Percentiles rank a stretch among this genome's conserved stretches.
Conservation (phyloP, 192 early-diverging fungal species). For the Podila epigama region DNA sequence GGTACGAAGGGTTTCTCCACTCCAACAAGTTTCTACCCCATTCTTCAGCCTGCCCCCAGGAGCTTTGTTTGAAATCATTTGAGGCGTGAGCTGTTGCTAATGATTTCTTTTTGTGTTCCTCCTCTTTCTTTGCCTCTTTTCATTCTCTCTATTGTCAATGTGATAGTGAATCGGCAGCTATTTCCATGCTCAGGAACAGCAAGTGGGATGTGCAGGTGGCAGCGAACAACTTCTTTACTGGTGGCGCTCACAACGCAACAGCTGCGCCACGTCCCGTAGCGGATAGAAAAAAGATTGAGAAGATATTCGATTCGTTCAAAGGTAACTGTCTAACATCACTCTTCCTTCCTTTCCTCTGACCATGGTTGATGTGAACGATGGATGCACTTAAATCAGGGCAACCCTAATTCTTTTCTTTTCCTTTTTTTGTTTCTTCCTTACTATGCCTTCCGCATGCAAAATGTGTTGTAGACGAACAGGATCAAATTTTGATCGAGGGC, state of each 20-base stretch:
- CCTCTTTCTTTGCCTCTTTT: constrained; percentile 7
- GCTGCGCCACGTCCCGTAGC: constrained; percentile 12
- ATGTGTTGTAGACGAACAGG: constrained; percentile 63
- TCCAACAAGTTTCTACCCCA: too few relatives aligned
- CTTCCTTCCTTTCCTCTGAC: neutral
- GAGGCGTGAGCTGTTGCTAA: too few relatives aligned
- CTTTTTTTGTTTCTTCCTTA: neutral
- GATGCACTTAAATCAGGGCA: too few relatives aligned
- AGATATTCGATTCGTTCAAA: constrained; percentile 78
- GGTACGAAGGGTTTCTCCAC: neutral
- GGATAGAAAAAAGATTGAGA: constrained; percentile 53
- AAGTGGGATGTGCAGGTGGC: constrained; percentile 77
- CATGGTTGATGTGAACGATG: too few relatives aligned
- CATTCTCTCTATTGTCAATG: neutral
- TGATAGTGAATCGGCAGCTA: constrained; percentile 63
- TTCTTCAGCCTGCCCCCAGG: too few relatives aligned
- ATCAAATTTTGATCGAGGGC: constrained; percentile 77
- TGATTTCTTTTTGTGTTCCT: constrained; percentile 2
- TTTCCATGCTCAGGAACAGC: constrained; percentile 56
- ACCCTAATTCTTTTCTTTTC: neutral
- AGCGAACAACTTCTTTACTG: constrained; percentile 66
- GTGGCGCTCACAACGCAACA: constrained; percentile 13
- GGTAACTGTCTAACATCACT: constrained; percentile 52
- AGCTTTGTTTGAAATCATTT: too few relatives aligned
- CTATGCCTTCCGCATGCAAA: neutral